Evolutionary conservation across 73 alveolate genomes (phyloP).

Genomic region (Effrenium voratum): DNA sequence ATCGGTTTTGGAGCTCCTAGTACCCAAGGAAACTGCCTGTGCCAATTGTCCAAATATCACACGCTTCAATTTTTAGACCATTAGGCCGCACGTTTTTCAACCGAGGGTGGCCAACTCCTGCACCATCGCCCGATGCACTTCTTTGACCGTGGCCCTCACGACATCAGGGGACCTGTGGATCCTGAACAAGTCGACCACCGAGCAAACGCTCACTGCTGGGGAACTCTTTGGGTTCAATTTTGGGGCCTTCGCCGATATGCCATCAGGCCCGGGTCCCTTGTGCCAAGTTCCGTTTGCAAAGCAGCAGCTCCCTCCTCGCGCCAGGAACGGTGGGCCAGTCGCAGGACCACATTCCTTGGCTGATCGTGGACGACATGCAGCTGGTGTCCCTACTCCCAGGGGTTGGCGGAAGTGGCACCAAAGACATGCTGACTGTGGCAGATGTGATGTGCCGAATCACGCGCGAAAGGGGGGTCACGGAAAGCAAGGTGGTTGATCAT

Average conservation of each 20-base stretch:
- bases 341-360: constrained; percentile 27
- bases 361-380: not conserved
- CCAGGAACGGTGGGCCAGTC: no score
- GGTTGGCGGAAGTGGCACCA: not conserved
- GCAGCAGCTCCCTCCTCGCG: not conserved
- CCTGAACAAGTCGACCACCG: not conserved
- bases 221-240: constrained; percentile 13
- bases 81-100: not conserved
- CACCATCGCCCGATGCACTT: not conserved
- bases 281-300: not conserved
- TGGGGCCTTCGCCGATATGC: not conserved
- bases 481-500: not conserved
- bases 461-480: not conserved
- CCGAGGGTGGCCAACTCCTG: not conserved
- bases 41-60: not conserved
- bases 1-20: no score
- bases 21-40: no score
- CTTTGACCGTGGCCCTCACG: not conserved
- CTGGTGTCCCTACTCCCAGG: not conserved
- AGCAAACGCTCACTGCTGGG: not conserved
- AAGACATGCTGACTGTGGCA: not conserved
- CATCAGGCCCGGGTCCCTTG: not conserved
- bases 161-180: not conserved
- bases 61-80: not conserved
- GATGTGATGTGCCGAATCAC: not conserved